Evolutionary conservation across 176 grass and related monocot genomes (phyloP), one percentile per base, ranked within the genome.

Genomic region (Melocanna baccifera): DNA sequence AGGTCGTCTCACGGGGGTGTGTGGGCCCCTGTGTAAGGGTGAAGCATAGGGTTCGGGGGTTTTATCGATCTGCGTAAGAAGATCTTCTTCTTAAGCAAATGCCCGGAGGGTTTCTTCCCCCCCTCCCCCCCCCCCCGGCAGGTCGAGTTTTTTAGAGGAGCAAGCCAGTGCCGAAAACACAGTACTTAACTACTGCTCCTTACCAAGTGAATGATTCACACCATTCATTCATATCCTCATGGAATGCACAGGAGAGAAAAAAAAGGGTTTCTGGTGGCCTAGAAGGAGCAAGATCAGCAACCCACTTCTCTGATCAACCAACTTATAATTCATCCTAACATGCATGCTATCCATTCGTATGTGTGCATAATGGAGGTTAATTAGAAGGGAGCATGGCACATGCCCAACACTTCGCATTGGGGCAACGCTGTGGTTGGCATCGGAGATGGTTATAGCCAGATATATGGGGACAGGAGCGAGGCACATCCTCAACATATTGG

Each of bases 261-360:
- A 65, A 70, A 78, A 9, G n/a, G 16, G 40, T 74, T 82, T 76
- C 50, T 63, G 52, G 77, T 81, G 82, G 55, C 13, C 30, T 30
- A 28, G 13, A 75, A 11, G 69, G 50, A 7, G 42, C 20, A 37
- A 22, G 9, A 47, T 14, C 46, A 64, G 9, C 64, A 62, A 52
- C 19, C 52, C 61, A 51, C 47, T 2, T 22, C 13, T 79, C 51
- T 57, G 50, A 70, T 82, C 40, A 82, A 83, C 83, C 50, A 82
- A 50, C 84, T n/a, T 69, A 87, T 69, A 69, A 87, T 80, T 80
- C 75, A 62, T 71, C 63, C 22, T 78, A 86, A 78, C 79, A 78
- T 83, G 79, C 79, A 37, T 25, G 72, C 66, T n/a, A 57, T 84
- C 20, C 71, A 77, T 32, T 40, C 34, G 57, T 77, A 55, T 45